A percentile compares a stretch with the other conserved stretches of the same genome.
Evolutionary conservation across 2,329 filamentous ascomycete species (phyloP).

Genomic region (Aspergillus sp.): DNA sequence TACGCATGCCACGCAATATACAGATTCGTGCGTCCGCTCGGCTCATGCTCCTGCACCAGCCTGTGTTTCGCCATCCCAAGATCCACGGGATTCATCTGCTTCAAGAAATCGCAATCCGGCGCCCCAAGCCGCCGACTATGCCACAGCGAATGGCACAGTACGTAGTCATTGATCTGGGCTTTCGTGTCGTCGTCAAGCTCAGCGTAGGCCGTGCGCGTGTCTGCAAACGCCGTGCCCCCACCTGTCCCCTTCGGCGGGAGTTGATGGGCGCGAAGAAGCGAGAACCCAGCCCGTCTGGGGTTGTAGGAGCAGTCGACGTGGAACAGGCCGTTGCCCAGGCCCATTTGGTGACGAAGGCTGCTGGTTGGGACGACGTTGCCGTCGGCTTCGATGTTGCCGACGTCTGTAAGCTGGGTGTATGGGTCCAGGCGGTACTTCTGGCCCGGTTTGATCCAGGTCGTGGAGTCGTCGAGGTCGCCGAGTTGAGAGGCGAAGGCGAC

Average conservation of each 20-base stretch:
- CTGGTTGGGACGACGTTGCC: conserved; percentile 28
- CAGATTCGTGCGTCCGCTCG: not conserved
- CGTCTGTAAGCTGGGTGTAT: conserved; percentile 58
- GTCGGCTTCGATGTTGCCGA: conserved; percentile 55
- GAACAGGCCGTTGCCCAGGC: conserved; percentile 49
- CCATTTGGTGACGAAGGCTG: not conserved
- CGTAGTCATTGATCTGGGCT: not conserved
- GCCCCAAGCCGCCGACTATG: not conserved
- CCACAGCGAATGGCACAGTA: not conserved
- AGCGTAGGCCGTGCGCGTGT: conserved; percentile 33
- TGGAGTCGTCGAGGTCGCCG: conserved; percentile 59
- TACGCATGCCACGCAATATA: not conserved
- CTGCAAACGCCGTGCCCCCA: conserved; percentile 55
- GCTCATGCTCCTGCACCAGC: not conserved
- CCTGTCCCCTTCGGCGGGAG: conserved; percentile 51
- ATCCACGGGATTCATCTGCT: not conserved
- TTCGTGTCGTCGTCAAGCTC: not conserved
- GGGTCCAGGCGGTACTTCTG: conserved; percentile 48
- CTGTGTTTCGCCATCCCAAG: not conserved
- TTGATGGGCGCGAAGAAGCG: conserved; percentile 50
- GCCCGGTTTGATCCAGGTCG: conserved; percentile 48
- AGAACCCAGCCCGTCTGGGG: conserved; percentile 54
- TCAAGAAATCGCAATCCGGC: not conserved
- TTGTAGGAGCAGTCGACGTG: conserved; percentile 60
- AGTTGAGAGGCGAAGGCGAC: conserved; percentile 52